Base-by-base conservation (phyloP, 192 early-diverging fungal genomes). In the Coemansia erecta region DNA sequence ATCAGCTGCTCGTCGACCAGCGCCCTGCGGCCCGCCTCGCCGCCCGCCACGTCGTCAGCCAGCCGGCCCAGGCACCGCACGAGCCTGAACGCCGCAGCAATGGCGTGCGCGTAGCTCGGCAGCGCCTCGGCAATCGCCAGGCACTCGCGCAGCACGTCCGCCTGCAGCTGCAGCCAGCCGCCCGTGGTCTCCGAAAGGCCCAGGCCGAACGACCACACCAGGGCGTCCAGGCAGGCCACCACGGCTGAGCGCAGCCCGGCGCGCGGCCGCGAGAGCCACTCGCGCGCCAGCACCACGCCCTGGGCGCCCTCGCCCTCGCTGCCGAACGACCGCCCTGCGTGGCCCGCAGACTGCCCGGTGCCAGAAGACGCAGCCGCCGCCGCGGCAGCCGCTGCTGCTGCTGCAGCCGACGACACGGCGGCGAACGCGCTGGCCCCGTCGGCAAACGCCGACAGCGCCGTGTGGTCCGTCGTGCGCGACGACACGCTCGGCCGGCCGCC, bases 401-500 rank as follows among this genome's bases (percentile, higher is more conserved):
- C n/a, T 0, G 73, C 75, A 6, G 75, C 69, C 31, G 66, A 44
- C 9, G 57, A 55, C 9, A 66, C 75, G 0, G 75, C 75, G n/a
- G 65, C 65, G 59, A 78, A 78, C 9, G 75, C 75, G 13, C 58
- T 61, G 5, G 70, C 51, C 13, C 76, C 76, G 23, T 79, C 76
- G 12, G 63, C 21, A 49, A 79, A 65, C 24, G 65, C 63, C 9
- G 64, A 68, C 54, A 61, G 53, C 0, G 66, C 76, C n/a, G 64
- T 37, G 56, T 53, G 60, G n/a, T 64, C 63, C 8, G 46, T 51
- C 8, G 46, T 43, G 21, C 63, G 46, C 18, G 55, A 33, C 17
- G 63, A 58, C 55, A 48, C 51, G 23, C 63, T 58, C 3, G 63
- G 53, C 39, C 39, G 47, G 39, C 46, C 21, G 0, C 57, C 35